Conservation (phyloP, 331 rosid species). For the Pyrus hybrid region DNA sequence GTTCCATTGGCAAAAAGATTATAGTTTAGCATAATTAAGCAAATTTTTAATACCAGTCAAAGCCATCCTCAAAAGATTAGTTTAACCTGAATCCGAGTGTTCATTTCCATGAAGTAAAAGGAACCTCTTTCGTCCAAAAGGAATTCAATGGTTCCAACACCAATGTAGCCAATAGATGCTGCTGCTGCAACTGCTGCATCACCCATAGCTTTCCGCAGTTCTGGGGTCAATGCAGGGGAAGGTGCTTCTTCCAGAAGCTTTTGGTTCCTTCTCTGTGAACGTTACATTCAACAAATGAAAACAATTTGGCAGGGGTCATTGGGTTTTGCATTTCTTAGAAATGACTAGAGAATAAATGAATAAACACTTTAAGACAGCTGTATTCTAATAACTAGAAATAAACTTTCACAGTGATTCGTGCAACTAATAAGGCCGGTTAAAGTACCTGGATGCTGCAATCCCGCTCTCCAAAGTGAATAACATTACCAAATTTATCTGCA, state of each 20-base stretch:
- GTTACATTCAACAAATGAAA: not conserved
- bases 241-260: slow-evolving; percentile 99
- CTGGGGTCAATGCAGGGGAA: slow-evolving; percentile 94
- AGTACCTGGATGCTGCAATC: slow-evolving; percentile 98
- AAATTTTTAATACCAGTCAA: not conserved
- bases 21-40: slow-evolving; percentile 1
- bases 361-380: not conserved
- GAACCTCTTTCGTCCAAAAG: slow-evolving; percentile 98
- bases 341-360: not conserved
- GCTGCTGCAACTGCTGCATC: slow-evolving; percentile 99
- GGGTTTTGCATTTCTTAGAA: not conserved
- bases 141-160: slow-evolving; percentile 93
- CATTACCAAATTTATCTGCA: slow-evolving; percentile 85
- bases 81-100: slow-evolving; percentile 92
- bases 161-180: slow-evolving; percentile 88
- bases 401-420: slow-evolving; percentile 2
- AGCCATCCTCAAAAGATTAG: slow-evolving; percentile 10
- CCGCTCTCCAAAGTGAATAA: slow-evolving; percentile 94
- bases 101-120: slow-evolving; percentile 99
- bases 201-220: slow-evolving; percentile 94
- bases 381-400: slow-evolving; percentile 6
- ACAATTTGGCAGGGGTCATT: not conserved
- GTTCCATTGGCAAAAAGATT: not conserved
- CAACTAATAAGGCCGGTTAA: slow-evolving; percentile 5
- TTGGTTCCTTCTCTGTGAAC: slow-evolving; percentile 76